Evolutionary conservation across 2,329 filamentous ascomycete species (phyloP), one percentile per base, ranked within the genome.

Genomic region (Teratosphaeria destructans): DNA sequence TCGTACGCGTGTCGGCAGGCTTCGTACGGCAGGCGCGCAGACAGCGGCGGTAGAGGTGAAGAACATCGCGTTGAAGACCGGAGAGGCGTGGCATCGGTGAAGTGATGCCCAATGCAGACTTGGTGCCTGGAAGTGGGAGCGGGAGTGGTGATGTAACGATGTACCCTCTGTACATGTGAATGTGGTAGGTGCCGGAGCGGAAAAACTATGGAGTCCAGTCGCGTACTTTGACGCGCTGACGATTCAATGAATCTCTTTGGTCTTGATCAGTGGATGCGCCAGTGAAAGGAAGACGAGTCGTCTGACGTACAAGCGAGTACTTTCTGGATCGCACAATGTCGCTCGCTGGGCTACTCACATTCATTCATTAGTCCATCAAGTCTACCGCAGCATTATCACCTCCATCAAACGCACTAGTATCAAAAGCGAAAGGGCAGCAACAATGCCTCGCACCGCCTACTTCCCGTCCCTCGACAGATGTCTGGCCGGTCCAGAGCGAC

Each of bases 1-100:
- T 71, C 2, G 65, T 62, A 14, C 70, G 65, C 8, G 60, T 65
- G 2, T 60, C 58, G 67, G 76, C 72, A 56, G 92, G 90, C 74
- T 99, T 97, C 69, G 85, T 86, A 61, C 87, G 84, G 61, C 87
- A 85, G 69, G 89, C 89, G 61, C 92, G 84, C 29, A 99, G 78
- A 69, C 93, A 97, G 71, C 85, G 83, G 60, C 93, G 85, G 73
- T 97, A 99, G 14, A 99, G 82, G 37, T 85, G 81, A 57, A 97
- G 75, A 3, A 96, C 93, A 69, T 96, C 90, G 68, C 84, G 87
- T 72, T 97, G 93, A n/a, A 97, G 79, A 39, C 94, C 94, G 7
- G 92, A 95, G 29, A 92, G 78, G 67, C 85, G 81, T 26, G 70
- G 64, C 71, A 73, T 73, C 37, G 37, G 37, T n/a, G 11, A 27